Evolutionary conservation across 2,329 filamentous ascomycete genomes (phyloP).

Genomic region (Colletotrichum tropicicola): DNA sequence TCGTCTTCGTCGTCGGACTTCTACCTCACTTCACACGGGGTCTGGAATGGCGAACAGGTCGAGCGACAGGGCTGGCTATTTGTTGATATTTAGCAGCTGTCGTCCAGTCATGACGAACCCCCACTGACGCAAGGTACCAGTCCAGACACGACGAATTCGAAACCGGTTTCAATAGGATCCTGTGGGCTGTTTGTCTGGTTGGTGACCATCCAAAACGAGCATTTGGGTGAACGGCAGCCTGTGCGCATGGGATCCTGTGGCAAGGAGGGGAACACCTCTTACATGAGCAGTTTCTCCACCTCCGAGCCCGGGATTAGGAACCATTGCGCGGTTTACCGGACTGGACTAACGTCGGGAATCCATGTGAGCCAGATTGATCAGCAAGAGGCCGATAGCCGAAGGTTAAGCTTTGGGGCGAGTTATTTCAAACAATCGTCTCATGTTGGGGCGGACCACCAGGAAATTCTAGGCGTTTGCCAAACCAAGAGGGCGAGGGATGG

Average conservation of each 20-base stretch:
- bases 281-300: constrained; percentile 20
- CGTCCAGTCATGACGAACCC: constrained; percentile 19
- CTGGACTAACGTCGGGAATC: neutral
- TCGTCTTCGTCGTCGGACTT: constrained; percentile 14
- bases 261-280: constrained; percentile 16
- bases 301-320: neutral
- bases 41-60: neutral
- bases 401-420: constrained; percentile 20
- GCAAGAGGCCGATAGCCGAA: constrained; percentile 16
- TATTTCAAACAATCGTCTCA: constrained; percentile 20
- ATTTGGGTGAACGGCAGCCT: constrained; percentile 26
- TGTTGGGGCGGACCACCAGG: neutral
- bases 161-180: constrained; percentile 28
- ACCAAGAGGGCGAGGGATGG: neutral
- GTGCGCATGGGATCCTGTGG: constrained; percentile 20
- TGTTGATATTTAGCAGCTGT: constrained; percentile 25
- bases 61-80: constrained; percentile 24
- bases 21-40: constrained; percentile 12
- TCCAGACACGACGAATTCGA: constrained; percentile 25
- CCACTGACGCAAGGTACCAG: constrained; percentile 17
- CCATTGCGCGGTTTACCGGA: neutral
- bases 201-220: constrained; percentile 25
- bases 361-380: constrained; percentile 1
- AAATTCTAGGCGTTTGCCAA: constrained; percentile 16
- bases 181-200: constrained; percentile 17